Evolutionary conservation across 2,329 filamentous ascomycete genomes (phyloP).

Genomic region (Colletotrichum magnum): DNA sequence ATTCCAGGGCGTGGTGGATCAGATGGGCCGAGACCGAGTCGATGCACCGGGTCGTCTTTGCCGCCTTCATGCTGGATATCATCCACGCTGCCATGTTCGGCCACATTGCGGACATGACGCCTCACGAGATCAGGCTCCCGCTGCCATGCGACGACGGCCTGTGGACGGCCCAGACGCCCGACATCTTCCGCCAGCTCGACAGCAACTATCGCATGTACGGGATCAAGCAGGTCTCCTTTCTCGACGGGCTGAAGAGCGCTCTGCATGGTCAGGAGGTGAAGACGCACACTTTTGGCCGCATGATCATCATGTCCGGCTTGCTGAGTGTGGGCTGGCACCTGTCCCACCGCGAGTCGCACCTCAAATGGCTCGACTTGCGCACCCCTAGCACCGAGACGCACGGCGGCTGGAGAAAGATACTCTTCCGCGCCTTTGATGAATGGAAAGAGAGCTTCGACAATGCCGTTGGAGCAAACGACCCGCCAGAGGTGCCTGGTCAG

Average conservation of each 20-base stretch:
- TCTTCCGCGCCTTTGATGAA: slow-evolving; percentile 85
- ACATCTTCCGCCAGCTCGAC: slow-evolving; percentile 83
- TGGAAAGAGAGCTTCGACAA: slow-evolving; percentile 90
- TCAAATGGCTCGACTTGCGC: slow-evolving; percentile 82
- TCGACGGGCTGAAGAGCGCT: slow-evolving; percentile 87
- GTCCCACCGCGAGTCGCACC: slow-evolving; percentile 87
- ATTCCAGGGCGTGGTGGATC: slow-evolving; percentile 77
- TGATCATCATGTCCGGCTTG: slow-evolving; percentile 90
- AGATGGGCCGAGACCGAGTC: slow-evolving; percentile 92
- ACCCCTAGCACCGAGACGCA: slow-evolving; percentile 71
- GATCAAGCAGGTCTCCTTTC: slow-evolving; percentile 82
- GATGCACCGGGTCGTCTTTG: slow-evolving; percentile 88
- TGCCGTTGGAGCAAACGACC: slow-evolving; percentile 63
- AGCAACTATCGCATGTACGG: slow-evolving; percentile 83
- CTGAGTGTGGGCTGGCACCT: slow-evolving; percentile 95
- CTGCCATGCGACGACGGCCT: slow-evolving; percentile 89
- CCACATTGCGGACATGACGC: slow-evolving; percentile 90
- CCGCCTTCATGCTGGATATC: slow-evolving; percentile 90
- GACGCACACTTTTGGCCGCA: slow-evolving; percentile 90
- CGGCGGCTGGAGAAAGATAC: slow-evolving; percentile 83
- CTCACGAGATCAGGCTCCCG: slow-evolving; percentile 88
- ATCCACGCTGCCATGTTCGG: slow-evolving; percentile 95
- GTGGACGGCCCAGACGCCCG: slow-evolving; percentile 86
- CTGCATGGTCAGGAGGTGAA: slow-evolving; percentile 85
- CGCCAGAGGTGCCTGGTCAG: slow-evolving; percentile 55